Evolutionary conservation across 306 rosid genomes (phyloP), one percentile per base, ranked within the genome.

Genomic region (Comarum palustre): DNA sequence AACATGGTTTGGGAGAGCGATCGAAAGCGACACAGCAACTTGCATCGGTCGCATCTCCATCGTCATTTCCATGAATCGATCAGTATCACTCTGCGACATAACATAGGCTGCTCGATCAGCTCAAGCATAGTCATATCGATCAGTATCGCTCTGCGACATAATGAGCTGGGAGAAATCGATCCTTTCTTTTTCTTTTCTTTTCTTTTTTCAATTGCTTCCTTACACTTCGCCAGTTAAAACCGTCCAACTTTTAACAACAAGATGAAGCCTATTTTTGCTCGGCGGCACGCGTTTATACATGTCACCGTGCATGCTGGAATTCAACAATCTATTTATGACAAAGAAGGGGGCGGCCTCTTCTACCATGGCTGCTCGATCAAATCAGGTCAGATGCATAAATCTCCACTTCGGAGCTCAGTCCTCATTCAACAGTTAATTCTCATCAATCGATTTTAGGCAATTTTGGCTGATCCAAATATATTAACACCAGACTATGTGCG

Each of bases 11-110:
- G 59, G 29, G 14, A 52, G 59, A 22, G 29, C 59, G 13, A 52
- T 58, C 64, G 64, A 58, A 58, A 25, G 36, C 12, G 64, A 58
- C 64, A 25, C 64, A 58, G 38, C 64, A 58, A 58, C 64, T 58
- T 58, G 64, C 38, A 25, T 58, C 34, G 25, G 16, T 55, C 27
- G 34, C 62, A 55, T 55, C 61, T 55, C 62, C 62, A 0, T 52
- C 59, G 5, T 14, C 59, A 52, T 52, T 20, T 52, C 60, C 60
- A 20, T 54, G 60, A 54, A 54, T n/a, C n/a, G n/a, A n/a, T n/a
- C n/a, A n/a, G n/a, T n/a, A n/a, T n/a, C n/a, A n/a, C n/a, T n/a
- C n/a, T n/a, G n/a, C n/a, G n/a, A n/a, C n/a, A n/a, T n/a, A n/a
- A n/a, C n/a, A n/a, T n/a, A n/a, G n/a, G n/a, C n/a, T n/a, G 57